Evolutionary conservation across 139 green algal species (phyloP), one percentile per base, ranked within the genome.

Genomic region (Monoraphidium neglectum): DNA sequence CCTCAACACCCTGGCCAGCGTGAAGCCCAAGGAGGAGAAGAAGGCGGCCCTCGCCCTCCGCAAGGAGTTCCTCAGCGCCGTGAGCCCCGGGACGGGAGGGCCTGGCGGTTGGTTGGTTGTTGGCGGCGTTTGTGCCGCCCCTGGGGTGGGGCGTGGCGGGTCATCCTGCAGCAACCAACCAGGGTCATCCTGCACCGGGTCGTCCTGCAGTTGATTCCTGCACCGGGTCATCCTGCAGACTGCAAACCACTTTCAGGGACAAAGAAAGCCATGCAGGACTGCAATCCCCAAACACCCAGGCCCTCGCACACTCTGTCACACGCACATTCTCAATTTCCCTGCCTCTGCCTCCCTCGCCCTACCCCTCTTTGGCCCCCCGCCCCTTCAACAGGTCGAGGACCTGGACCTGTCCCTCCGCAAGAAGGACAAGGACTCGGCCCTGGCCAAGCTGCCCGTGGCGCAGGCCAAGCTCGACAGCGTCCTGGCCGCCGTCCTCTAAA

Each of bases 321-420:
- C 3, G 1, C 36, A 49, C 61, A 4, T 3, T 35, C 15, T 38
- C 64, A 71, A 24, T 53, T 28, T 24, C 21, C 10, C 36, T 53
- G 21, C n/a, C n/a, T n/a, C n/a, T n/a, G n/a, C n/a, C n/a, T n/a
- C n/a, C n/a, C n/a, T n/a, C n/a, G n/a, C n/a, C n/a, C n/a, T n/a
- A n/a, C n/a, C n/a, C n/a, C n/a, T 36, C 23, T 1, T 0, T 43
- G n/a, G n/a, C n/a, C n/a, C n/a, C n/a, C n/a, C n/a, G n/a, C n/a
- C n/a, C n/a, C n/a, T 30, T 6, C 4, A 60, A 12, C 84, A 91
- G 85, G 87, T 93, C 53, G 90, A 96, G 76, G 83, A 87, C 28
- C 87, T 97, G 43, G 94, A 98, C 87, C 93, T 93, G 65, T 74
- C 89, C 38, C 85, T 98, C 75, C 88, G 92, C 63, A 84, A 87